Evolutionary conservation across 2,329 filamentous ascomycete species (phyloP), one percentile per base, ranked within the genome.

Genomic region (Septoria linicola): DNA sequence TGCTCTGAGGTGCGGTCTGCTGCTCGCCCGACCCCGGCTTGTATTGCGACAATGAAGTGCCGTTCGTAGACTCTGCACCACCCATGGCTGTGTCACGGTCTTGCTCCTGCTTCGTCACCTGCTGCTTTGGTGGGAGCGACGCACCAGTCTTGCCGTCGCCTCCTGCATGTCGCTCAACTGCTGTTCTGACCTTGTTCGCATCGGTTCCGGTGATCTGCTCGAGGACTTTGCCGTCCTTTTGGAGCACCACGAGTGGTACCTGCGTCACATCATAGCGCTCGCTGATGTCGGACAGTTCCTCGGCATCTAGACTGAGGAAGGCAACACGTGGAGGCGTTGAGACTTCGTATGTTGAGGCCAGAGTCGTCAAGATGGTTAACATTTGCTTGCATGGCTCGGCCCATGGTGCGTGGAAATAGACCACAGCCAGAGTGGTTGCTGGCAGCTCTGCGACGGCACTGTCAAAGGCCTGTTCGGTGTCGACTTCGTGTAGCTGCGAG

Each of bases 401-500:
- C 93, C 93, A 99, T 60, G 91, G 88, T 16, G 93, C 90, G 71
- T 97, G 88, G 78, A 99, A 99, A 70, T 91, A 96, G 67, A 95
- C 82, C 66, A 96, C 79, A 57, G 92, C 79, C 54, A 96, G 82
- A 13, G 87, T 82, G 13, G 84, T 80, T 1, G 85, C 67, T 8
- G 88, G 81, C 11, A 91, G 78, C 35, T 82, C 78, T 57, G 78
- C 76, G 57, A 88, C 76, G 66, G 87, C 79, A 59, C 81, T 74
- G 60, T 84, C 77, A 83, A 93, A 96, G 63, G 84, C 83, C 61
- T 79, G 74, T 64, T 89, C 82, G 63, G 80, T 83, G 62, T 82
- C 80, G 72, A 96, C 85, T 66, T 95, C 87, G 59, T 80, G 81
- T 66, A 96, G 82, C 53, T 81, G 83, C 11, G 44, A 40, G 49